Evolutionary conservation across 306 rosid genomes (phyloP).

Genomic region (Lupinus albus): DNA sequence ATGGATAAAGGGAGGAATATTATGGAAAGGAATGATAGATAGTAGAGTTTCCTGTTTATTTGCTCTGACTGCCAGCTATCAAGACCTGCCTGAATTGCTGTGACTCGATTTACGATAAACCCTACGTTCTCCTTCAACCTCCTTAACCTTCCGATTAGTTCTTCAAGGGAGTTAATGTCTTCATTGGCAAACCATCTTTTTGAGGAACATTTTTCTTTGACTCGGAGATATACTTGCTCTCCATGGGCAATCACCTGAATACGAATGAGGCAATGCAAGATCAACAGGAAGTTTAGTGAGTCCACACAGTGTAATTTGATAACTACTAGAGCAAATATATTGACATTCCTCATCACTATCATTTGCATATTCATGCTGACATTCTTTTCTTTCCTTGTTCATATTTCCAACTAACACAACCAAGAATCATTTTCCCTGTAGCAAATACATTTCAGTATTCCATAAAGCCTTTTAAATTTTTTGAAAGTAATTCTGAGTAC

Average conservation of each 20-base stretch:
- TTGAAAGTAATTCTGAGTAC: slow-evolving; percentile 19
- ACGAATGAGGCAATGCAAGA: slow-evolving; percentile 36
- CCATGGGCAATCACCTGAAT: slow-evolving; percentile 84
- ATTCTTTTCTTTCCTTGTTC: slow-evolving; percentile 5
- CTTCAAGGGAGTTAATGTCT: slow-evolving; percentile 77
- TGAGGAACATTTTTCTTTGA: slow-evolving; percentile 85
- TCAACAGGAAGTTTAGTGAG: slow-evolving; percentile 27
- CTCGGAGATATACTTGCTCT: slow-evolving; percentile 92
- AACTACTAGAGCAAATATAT: slow-evolving; percentile 13
- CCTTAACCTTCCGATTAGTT: slow-evolving; percentile 77
- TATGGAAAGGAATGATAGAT: slow-evolving; percentile 86
- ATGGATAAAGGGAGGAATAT: slow-evolving; percentile 88
- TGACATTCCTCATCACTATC: slow-evolving; percentile 18
- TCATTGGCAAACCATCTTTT: slow-evolving; percentile 76
- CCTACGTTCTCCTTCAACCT: slow-evolving; percentile 95
- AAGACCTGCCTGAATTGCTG: slow-evolving; percentile 87
- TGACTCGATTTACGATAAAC: slow-evolving; percentile 84
- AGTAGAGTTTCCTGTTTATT: slow-evolving; percentile 88
- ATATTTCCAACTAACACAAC: slow-evolving; percentile 13
- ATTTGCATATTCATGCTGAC: not conserved
- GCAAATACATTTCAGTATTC: not conserved
- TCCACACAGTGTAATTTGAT: slow-evolving; percentile 30
- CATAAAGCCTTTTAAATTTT: not conserved
- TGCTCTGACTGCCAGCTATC: slow-evolving; percentile 97
- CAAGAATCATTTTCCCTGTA: slow-evolving; percentile 1